Base-by-base conservation (phyloP, 208 protist species). In the Trypanosoma cruzi region DNA sequence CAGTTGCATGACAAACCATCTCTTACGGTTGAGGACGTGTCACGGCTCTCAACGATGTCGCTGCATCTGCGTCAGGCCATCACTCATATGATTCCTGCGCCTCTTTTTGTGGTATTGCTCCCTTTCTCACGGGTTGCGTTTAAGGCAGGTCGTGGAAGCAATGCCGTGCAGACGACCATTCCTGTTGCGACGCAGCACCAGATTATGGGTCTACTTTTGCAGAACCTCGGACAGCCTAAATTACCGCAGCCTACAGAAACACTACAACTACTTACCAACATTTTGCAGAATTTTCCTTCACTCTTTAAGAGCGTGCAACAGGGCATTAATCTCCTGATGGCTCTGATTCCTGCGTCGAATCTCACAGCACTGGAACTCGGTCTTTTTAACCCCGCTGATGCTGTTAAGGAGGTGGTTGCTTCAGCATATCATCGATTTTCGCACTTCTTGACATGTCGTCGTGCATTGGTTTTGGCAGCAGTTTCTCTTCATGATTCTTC, bases 121-220 rank as follows among this genome's bases (percentile, higher is more conserved):
- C 64, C 85, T 26, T 94, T 96, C 68, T 75, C 79, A 37, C 69
- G 68, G n/a, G 86, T 93, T 20, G 89, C 89, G 40, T 96, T 96
- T 78, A 93, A 91, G 76, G 82, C 84, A 22, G 86, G 89, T 31
- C 78, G 86, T 52, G 92, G 87, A 36, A 61, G 73, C 63, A 88
- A 91, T 71, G 88, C 86, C 29, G 42, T 85, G 22, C 80, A 82
- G 34, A 94, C 88, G 28, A 93, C 91, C 4, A 96, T 96, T 69
- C 84, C 86, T 32, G 73, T 96, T 42, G 78, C 92, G 28, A 95
- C 92, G 52, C 92, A 95, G 80, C 92, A 96, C 59, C 92, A 96
- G 77, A 62, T 95, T 40, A 77, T 96, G 50, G 82, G 89, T 59
- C 64, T 96, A 61, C 72, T 96, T 26, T 77, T 93, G 50, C 85